Percentiles rank a stretch among this genome's conserved stretches.
phyloP scores from a whole-genome alignment of 2,329 filamentous ascomycete species.

The Fusarium domesticum region DNA sequence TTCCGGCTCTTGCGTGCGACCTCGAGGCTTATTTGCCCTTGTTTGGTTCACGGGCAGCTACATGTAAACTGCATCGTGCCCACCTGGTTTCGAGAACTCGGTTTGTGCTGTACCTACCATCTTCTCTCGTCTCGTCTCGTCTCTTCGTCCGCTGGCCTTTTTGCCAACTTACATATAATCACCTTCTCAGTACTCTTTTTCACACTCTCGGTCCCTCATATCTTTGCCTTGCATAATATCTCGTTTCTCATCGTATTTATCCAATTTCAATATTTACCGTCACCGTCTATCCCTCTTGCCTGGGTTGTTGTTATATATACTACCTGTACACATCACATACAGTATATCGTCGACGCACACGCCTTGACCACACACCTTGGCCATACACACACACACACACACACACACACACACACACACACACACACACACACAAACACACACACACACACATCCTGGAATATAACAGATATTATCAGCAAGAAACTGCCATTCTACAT shows the following conservation, averaged over 20 bases:
- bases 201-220: neutral
- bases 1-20: constrained; percentile 27
- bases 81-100: constrained; percentile 14
- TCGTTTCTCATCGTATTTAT: neutral
- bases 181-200: too few relatives aligned
- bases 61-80: constrained; percentile 19
- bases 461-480: too few relatives aligned
- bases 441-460: too few relatives aligned
- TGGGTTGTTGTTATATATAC: too few relatives aligned
- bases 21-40: constrained; percentile 28
- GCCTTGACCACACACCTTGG: too few relatives aligned
- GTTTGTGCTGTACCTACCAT: constrained; percentile 7
- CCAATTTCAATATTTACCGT: constrained; percentile 8
- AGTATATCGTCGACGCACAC: too few relatives aligned
- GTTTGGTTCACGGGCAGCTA: constrained; percentile 25
- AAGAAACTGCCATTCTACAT: too few relatives aligned
- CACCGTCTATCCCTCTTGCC: neutral
- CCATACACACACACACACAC: too few relatives aligned
- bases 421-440: too few relatives aligned
- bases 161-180: neutral
- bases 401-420: too few relatives aligned
- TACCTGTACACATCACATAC: too few relatives aligned
- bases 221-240: too few relatives aligned
- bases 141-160: constrained; percentile 1
- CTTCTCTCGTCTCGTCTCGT: constrained; percentile 4